Evolutionary conservation across 1,139 yeast genomes (phyloP), one percentile per base, ranked within the genome.

Genomic region (Scheffersomyces titani): DNA sequence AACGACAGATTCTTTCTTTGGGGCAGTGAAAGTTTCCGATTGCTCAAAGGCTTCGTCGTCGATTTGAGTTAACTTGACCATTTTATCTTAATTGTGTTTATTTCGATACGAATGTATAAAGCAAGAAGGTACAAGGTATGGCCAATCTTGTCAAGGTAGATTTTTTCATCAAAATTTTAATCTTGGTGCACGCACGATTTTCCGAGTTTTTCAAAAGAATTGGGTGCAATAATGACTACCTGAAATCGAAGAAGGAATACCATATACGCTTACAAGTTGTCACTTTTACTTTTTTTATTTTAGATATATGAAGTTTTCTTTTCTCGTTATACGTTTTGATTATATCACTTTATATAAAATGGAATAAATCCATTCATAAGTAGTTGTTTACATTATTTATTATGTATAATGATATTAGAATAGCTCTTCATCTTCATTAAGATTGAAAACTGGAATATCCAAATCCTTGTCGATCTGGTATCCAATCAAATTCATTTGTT

Each of bases 51-150:
- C 70, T 49, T 69, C 81, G 79, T 84, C 88, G 74, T 83, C 87
- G 63, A 88, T 83, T 74, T 87, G 90, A 49, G 92, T 87, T 71
- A 88, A 86, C 69, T 87, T 86, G 65, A 88, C 93, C 93, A 88
- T 88, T 62, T 63, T 76, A 51, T 51, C 51, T 24, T 51, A 51
- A 13, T 9, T 30, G 40, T 30, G 7, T 30, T 6, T 24, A 4
- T n/a, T n/a, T n/a, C n/a, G 30, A 24, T 24, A 24, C 40, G 9
- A 30, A 9, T 11, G 40, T 30, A 30, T 30, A 16, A 30, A 11
- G 16, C 40, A 30, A 30, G 40, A 30, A 30, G 40, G 40, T 30
- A 9, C 11, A 11, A 30, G 13, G 40, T 30, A 30, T 11, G 40
- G 16, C 9, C 40, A 30, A 30, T 30, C 40, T 30, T 30, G 40